A percentile compares a stretch with the other conserved stretches of the same genome.
phyloP scores from a whole-genome alignment of 257 asterid genomes.

The Plantago ovata region DNA sequence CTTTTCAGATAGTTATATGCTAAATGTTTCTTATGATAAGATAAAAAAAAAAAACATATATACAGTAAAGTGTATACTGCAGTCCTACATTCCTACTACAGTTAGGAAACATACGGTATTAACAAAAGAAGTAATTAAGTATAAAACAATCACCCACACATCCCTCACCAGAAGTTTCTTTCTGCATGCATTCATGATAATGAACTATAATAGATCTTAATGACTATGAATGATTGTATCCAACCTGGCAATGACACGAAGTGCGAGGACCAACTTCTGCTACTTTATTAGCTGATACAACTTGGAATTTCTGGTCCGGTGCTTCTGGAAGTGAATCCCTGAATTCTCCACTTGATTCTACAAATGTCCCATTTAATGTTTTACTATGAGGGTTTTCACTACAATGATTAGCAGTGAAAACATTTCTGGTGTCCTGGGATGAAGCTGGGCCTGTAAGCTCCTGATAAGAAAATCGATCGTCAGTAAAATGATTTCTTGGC shows the following conservation, averaged over 20 bases:
- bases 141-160: background rate
- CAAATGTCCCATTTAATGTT: constrained; percentile 17
- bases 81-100: no score
- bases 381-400: constrained; percentile 19
- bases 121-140: no score
- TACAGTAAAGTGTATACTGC: no score
- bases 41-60: no score
- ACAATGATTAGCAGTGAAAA: constrained; percentile 24
- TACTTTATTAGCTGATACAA: constrained; percentile 39
- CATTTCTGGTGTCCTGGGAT: constrained; percentile 20
- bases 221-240: constrained; percentile 13
- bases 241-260: constrained; percentile 81
- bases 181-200: background rate
- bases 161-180: background rate
- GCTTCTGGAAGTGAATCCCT: constrained; percentile 49
- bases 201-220: constrained; percentile 2
- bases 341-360: constrained; percentile 30
- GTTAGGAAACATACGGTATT: no score
- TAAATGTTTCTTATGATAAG: no score
- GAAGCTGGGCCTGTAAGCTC: constrained; percentile 11
- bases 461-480: constrained; percentile 22
- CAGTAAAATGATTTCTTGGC: constrained; percentile 24
- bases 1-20: no score
- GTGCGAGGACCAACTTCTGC: constrained; percentile 70
- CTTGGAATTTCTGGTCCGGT: constrained; percentile 46